phyloP scores from a whole-genome alignment of 306 rosid species.

The Astragalus glycyphyllos region DNA sequence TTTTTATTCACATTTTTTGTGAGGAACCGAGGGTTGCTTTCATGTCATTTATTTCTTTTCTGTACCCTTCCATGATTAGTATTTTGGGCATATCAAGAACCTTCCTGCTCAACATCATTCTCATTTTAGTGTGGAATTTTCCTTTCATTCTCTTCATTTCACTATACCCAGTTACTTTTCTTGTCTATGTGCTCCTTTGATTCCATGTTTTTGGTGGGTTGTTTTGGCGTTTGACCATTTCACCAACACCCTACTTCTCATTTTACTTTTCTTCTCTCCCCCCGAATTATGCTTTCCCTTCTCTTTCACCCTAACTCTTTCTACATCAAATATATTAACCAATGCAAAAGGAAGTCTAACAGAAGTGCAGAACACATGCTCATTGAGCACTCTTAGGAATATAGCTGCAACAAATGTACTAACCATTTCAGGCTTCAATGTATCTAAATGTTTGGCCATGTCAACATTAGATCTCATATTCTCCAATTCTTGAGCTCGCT shows the following conservation, averaged over 20 bases:
- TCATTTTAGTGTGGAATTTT: conserved; percentile 53
- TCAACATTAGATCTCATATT: conserved; percentile 85
- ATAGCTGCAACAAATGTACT: conserved; percentile 36
- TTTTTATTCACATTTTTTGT: conserved; percentile 55
- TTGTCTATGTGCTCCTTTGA: conserved; percentile 34
- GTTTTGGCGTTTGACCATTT: conserved; percentile 24
- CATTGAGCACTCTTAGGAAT: background rate
- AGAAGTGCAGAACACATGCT: conserved; percentile 23
- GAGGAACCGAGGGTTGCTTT: conserved; percentile 52
- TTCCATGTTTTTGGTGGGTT: conserved; percentile 52
- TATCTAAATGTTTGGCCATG: conserved; percentile 76
- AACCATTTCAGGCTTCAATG: conserved; percentile 87
- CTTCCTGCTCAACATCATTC: conserved; percentile 38
- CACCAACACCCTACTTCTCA: background rate
- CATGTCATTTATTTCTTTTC: conserved; percentile 46
- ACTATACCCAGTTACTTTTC: too few species aligned
- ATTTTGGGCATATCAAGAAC: conserved; percentile 35
- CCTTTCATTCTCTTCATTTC: conserved; percentile 36
- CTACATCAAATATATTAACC: background rate
- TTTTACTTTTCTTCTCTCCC: background rate
- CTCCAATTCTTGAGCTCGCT: conserved; percentile 85
- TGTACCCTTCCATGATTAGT: conserved; percentile 43
- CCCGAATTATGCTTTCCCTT: conserved; percentile 3
- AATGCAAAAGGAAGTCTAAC: conserved; percentile 25
- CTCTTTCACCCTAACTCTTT: conserved; percentile 9